Evolutionary conservation across 1,284 basidiomycete genomes (phyloP), one percentile per base, ranked within the genome.

Genomic region (Anthracocystis panici-leucophaei): DNA sequence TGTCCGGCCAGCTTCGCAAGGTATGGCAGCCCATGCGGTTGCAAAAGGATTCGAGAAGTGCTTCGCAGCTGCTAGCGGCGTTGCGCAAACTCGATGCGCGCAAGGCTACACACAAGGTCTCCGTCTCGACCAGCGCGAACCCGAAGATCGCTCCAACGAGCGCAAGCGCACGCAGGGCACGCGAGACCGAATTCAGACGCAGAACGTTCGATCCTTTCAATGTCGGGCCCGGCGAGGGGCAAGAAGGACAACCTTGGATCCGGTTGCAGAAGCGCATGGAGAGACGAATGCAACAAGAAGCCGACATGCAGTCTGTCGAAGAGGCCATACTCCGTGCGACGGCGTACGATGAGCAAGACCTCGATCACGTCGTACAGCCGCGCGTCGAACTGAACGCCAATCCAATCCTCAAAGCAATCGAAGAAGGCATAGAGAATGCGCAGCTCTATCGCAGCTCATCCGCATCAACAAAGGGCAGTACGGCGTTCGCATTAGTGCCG

Each of bases 201-300:
- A 42, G 45, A 12, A 50, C 27, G 14, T 38, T 65, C 21, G 57
- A 70, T 35, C 41, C 57, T 2, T 14, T 53, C 23, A 44, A 49
- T 21, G 21, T 65, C 9, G 57, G 40, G 5, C 54, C 58, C 0
- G 62, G 58, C 23, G 48, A 57, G 11, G 54, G 33, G 2, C 68
- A 65, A 33, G 50, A 54, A 9, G 57, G 55, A 8, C 44, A 70
- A 25, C 62, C 62, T 0, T 70, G 62, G 62, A 38, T 50, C 10
- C 48, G 58, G 1, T 29, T 70, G n/a, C 45, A 70, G 20, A 51
- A 33, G 16, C 42, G 62, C 2, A 25, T 65, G 18, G n/a, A 61
- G 5, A 53, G 54, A 10, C 35, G 54, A 2, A 29, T 20, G 18
- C 49, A 49, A 8, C 14, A 21, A 6, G n/a, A 52, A 40, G 38